Conservation (phyloP, 169 alveolate genomes). For the Besnoitia besnoiti region DNA sequence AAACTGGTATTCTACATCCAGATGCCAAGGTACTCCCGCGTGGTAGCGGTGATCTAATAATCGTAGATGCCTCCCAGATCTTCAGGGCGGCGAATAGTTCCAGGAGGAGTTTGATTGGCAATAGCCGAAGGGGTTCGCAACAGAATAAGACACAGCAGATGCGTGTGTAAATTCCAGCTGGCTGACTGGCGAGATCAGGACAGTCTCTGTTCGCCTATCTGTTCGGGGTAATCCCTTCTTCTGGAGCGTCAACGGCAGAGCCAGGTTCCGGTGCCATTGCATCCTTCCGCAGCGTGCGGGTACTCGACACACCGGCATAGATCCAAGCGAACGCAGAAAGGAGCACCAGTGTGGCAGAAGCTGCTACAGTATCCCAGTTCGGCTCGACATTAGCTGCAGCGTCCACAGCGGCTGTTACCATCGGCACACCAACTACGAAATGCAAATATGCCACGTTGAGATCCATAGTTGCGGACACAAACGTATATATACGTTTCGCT, state of each 20-base stretch:
- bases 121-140: too few relatives aligned
- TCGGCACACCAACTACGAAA: not conserved
- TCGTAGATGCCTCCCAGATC: too few relatives aligned
- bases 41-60: too few relatives aligned
- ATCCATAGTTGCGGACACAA: conserved; percentile 15
- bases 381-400: not conserved
- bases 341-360: not conserved
- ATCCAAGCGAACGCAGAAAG: not conserved
- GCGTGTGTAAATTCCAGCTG: too few relatives aligned
- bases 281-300: not conserved
- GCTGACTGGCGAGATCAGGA: too few relatives aligned
- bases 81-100: too few relatives aligned
- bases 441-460: conserved; percentile 19
- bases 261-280: not conserved
- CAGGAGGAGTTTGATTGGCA: too few relatives aligned
- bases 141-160: too few relatives aligned
- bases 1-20: too few relatives aligned
- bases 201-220: too few relatives aligned
- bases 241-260: not conserved
- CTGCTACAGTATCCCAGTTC: not conserved
- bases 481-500: conserved; percentile 13
- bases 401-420: not conserved
- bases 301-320: conserved; percentile 18
- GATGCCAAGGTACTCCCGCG: too few relatives aligned
- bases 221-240: too few relatives aligned